Evolutionary conservation across 2,329 filamentous ascomycete species (phyloP), one percentile per base, ranked within the genome.

Genomic region (Xylaria sp.): DNA sequence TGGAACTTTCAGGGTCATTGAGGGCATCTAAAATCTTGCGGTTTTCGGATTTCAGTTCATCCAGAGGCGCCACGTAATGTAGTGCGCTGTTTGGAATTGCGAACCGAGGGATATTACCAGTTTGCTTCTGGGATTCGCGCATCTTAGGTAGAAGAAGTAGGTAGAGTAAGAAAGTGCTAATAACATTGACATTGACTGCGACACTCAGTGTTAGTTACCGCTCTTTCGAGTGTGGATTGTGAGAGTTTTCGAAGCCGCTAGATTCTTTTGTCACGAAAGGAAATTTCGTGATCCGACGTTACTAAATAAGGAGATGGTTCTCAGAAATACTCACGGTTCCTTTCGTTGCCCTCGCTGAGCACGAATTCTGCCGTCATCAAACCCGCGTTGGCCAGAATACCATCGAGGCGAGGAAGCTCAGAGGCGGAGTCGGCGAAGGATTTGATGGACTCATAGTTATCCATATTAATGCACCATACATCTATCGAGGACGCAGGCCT

Each of bases 391-490:
- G 81, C 79, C 4, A 86, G 74, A 0, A 83, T 79, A 3, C 77
- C 81, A 65, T 87, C 84, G 7, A 87, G 70, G 9, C 81, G 79
- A 0, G 76, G 61, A 4, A 87, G 75, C 1, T 75, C 65, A 1
- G 62, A 70, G 4, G 77, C 77, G 2, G 79, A 78, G 4, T 42
- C 65, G 20, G 78, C 80, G 68, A 85, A 85, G 3, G 74, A 74
- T 65, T 77, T 74, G 53, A 85, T 77, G 0, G 82, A 84, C 0
- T 75, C 76, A 65, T 82, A 82, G 15, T 72, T 78, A 1, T 70
- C 70, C 69, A 85, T 79, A 73, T 86, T 83, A 1, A 86, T 73
- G 9, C 73, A 38, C 82, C 83, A 86, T 5, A 85, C 82, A 51
- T 83, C 48, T 77, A 80, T 80, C n/a, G 56, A 33, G 51, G 33